Evolutionary conservation across 306 rosid species (phyloP).

Genomic region (Begonia loranthoides): DNA sequence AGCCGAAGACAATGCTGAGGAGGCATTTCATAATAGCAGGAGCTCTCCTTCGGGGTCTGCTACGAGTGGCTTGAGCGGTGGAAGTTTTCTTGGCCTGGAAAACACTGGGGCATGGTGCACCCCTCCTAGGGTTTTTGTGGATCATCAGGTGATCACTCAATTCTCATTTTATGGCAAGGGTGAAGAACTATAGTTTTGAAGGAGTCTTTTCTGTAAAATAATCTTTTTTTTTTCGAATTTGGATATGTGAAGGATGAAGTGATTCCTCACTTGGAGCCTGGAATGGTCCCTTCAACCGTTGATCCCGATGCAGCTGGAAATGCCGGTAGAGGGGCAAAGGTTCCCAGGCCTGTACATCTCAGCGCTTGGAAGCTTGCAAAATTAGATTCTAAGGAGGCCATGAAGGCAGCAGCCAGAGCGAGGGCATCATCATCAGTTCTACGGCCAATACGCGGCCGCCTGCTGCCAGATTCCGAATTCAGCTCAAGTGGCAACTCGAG

Average conservation of each 20-base stretch:
- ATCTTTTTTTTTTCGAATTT: too few relatives aligned
- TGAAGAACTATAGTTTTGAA: too few relatives aligned
- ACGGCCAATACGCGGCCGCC: constrained; percentile 54
- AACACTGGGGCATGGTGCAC: constrained; percentile 98
- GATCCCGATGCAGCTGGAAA: constrained; percentile 89
- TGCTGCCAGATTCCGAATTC: constrained; percentile 35
- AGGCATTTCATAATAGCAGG: constrained; percentile 49
- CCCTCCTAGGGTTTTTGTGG: constrained; percentile 90
- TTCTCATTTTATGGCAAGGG: too few relatives aligned
- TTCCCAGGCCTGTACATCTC: constrained; percentile 57
- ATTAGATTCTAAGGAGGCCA: constrained; percentile 72
- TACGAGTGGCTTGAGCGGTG: constrained; percentile 94
- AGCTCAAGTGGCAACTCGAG: constrained; percentile 92
- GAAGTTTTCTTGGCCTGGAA: constrained; percentile 84
- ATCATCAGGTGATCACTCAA: constrained; percentile 54
- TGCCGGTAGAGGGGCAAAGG: constrained; percentile 52
- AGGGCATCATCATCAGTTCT: constrained; percentile 97
- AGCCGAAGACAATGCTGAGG: constrained; percentile 54
- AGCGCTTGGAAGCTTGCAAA: constrained; percentile 98
- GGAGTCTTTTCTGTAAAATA: too few relatives aligned
- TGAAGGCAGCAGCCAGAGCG: constrained; percentile 88
- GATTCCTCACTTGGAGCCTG: constrained; percentile 95
- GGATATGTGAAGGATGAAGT: constrained; percentile 61
- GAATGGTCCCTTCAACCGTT: constrained; percentile 92
- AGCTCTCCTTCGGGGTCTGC: constrained; percentile 88